Evolutionary conservation across 2,329 filamentous ascomycete genomes (phyloP), one percentile per base, ranked within the genome.

Genomic region (Sarocladium brachiariae): DNA sequence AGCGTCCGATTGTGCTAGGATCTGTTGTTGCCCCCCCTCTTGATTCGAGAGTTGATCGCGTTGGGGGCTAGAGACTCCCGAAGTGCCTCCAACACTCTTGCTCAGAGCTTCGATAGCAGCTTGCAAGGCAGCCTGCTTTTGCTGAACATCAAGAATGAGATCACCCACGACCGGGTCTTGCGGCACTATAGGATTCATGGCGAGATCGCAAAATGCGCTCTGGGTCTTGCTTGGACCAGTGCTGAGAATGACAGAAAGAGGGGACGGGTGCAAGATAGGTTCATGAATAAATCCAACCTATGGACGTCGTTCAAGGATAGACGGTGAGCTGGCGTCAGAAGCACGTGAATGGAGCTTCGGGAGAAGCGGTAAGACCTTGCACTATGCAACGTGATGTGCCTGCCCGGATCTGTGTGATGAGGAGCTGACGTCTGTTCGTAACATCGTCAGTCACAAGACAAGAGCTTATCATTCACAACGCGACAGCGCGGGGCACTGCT

Each of bases 101-200:
- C 65, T 62, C 11, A 74, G 54, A n/a, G 64, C 59, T 39, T 74
- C 65, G 23, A 76, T 59, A 3, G 67, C 68, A 19, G 65, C 62
- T 30, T 72, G 54, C 16, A 76, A 62, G 46, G 68, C 64, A 10
- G 64, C 56, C 54, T 76, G 73, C 14, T 64, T 66, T 51, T 68
- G 62, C 51, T 70, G 67, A 30, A 76, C 71, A 47, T 72, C 65
- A 33, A 64, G 65, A 51, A 74, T 59, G 30, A 60, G 54, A 23
- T 61, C 59, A 38, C 62, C 39, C 50, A 67, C 52, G 16, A 55
- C 56, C 21, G 55, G 33, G 38, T 61, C 56, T 16, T 43, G 39
- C 8, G 23, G 4, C 4, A 9, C 3, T 25, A 4, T 27, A 27
- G 39, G n/a, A n/a, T 4, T 14, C 39, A 43, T 43, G 23, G 8